Percentiles rank a stretch among this genome's conserved stretches.
phyloP scores from a whole-genome alignment of 2,329 filamentous ascomycete genomes.

The Lachnellula occidentalis region DNA sequence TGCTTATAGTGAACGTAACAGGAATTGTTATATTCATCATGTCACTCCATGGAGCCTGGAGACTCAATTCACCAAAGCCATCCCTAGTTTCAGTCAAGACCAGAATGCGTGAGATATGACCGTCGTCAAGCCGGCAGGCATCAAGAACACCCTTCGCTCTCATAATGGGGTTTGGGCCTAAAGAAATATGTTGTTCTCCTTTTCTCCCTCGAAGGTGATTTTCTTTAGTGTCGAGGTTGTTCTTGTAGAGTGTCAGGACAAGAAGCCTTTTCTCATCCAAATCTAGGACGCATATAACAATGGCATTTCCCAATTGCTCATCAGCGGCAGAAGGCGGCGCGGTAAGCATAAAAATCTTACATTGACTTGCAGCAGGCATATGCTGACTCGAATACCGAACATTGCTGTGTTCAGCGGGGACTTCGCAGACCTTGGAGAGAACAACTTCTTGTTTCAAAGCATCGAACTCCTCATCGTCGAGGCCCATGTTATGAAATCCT shows the following conservation, averaged over 20 bases:
- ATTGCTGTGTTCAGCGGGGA: conserved; percentile 56
- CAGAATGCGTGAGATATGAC: conserved; percentile 61
- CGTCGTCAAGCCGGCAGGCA: conserved; percentile 66
- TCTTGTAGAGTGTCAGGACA: conserved; percentile 57
- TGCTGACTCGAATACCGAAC: conserved; percentile 54
- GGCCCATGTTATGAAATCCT: conserved; percentile 65
- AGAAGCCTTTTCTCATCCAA: conserved; percentile 61
- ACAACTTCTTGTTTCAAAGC: conserved; percentile 68
- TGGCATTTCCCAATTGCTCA: conserved; percentile 46
- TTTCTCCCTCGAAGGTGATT: conserved; percentile 21
- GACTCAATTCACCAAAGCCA: conserved; percentile 60
- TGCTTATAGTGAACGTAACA: conserved; percentile 49
- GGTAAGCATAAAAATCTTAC: conserved; percentile 62
- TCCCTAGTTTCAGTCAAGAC: conserved; percentile 61
- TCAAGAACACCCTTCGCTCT: conserved; percentile 64
- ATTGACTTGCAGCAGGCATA: conserved; percentile 47
- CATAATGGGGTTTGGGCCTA: conserved; percentile 17
- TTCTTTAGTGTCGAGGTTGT: conserved; percentile 10
- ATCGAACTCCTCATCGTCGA: conserved; percentile 67
- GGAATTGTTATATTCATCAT: conserved; percentile 63
- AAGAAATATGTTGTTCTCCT: conserved; percentile 28
- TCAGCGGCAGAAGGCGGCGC: conserved; percentile 52
- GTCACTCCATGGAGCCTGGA: conserved; percentile 71
- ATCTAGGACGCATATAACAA: conserved; percentile 67
- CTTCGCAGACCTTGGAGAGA: conserved; percentile 64